These are phyloP conservation scores for Phytophthora crassamura DNA, from an alignment of 352 stramenopile species.

Conservation along the genomic window DNA sequence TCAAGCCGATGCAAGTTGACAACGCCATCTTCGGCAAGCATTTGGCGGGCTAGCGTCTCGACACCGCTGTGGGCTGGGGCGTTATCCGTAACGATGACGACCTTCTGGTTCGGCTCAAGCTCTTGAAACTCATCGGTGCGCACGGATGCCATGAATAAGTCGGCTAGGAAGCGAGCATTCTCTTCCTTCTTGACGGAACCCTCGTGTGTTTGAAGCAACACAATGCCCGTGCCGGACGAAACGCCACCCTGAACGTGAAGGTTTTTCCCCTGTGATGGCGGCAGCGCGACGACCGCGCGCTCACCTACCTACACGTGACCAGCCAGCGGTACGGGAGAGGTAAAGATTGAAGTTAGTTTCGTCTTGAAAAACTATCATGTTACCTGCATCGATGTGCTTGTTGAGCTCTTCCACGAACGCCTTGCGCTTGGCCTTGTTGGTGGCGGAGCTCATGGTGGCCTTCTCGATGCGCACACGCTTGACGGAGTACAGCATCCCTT, in stretches of 20 bases:
- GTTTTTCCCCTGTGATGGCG: constrained; percentile 25
- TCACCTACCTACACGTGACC: constrained; percentile 23
- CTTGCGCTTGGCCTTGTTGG: constrained; percentile 28
- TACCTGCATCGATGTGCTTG: constrained; percentile 14
- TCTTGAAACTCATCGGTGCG: constrained; percentile 14
- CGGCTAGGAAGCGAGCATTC: constrained; percentile 26
- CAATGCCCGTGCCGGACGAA: constrained; percentile 1
- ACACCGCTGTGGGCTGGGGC: constrained; percentile 15
- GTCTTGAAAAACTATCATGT: constrained; percentile 36
- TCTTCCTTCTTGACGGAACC: constrained; percentile 23
- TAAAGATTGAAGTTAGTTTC: constrained; percentile 42
- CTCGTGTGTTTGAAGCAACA: constrained; percentile 31
- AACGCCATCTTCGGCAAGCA: constrained; percentile 19
- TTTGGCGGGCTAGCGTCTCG: constrained; percentile 3
- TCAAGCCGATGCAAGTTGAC: constrained; percentile 16
- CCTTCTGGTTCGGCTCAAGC: constrained; percentile 19
- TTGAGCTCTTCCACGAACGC: constrained; percentile 18
- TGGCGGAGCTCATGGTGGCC: constrained; percentile 22
- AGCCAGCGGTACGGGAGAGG: constrained; percentile 11
- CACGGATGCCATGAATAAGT: constrained; percentile 27
- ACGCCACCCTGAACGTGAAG: constrained; percentile 24
- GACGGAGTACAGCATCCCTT: constrained; percentile 30
- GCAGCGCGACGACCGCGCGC: constrained; percentile 8
- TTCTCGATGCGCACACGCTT: constrained; percentile 36
- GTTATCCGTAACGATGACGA: constrained; percentile 36